Evolutionary conservation across 2,329 filamentous ascomycete species (phyloP).

Genomic region (Daldinia sp.): DNA sequence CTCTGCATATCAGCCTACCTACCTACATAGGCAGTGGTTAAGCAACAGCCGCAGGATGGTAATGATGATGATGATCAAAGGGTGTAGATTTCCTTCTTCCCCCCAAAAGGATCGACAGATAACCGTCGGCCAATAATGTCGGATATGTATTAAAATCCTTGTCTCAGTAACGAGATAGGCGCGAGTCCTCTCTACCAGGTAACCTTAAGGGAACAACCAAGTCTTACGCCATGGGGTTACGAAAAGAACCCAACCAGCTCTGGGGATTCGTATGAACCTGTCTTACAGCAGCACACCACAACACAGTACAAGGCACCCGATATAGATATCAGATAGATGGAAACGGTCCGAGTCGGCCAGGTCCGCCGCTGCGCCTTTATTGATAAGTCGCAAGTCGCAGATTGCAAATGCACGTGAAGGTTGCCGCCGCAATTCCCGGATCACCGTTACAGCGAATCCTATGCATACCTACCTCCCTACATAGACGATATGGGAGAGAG

Average conservation of each 20-base stretch:
- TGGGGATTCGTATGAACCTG: constrained; percentile 4
- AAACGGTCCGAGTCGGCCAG: constrained; percentile 24
- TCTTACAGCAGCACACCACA: constrained; percentile 6
- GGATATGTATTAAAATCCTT: constrained; percentile 35
- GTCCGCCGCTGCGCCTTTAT: constrained; percentile 1
- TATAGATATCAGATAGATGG: constrained; percentile 8
- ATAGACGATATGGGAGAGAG: constrained; percentile 22
- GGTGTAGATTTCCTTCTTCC: constrained; percentile 8
- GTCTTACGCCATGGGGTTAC: constrained; percentile 8
- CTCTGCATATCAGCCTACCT: neutral
- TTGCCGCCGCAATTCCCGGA: constrained; percentile 27
- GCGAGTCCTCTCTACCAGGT: constrained; percentile 14
- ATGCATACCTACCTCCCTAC: constrained; percentile 12
- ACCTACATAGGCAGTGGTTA: neutral
- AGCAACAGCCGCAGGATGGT: constrained; percentile 9
- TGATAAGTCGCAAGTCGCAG: constrained; percentile 25
- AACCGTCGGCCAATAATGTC: constrained; percentile 30
- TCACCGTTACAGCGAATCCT: constrained; percentile 30
- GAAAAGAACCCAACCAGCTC: constrained; percentile 7
- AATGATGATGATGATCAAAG: neutral
- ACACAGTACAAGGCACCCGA: neutral
- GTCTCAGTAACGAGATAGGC: constrained; percentile 35
- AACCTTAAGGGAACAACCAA: constrained; percentile 3
- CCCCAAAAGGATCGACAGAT: constrained; percentile 36
- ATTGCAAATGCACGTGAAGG: constrained; percentile 34